These are phyloP conservation scores for Gynandropsis gynandra DNA, from an alignment of 345 rosid genomes.

Conservation along the genomic window DNA sequence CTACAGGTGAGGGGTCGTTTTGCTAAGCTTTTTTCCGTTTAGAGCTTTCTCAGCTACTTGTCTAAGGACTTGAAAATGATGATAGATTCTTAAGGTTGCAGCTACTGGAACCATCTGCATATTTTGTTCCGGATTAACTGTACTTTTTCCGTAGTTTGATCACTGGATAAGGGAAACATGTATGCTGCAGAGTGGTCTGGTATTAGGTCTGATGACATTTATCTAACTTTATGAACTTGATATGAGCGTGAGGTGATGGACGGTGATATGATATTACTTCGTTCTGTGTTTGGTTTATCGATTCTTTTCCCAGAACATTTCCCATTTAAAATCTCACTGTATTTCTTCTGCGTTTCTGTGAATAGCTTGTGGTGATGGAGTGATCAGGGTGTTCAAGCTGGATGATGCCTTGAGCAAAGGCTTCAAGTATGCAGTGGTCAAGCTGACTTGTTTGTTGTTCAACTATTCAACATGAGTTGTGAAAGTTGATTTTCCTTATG, in stretches of 20 bases:
- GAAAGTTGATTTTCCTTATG: neutral
- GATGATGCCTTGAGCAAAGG: conserved; percentile 94
- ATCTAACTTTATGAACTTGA: neutral
- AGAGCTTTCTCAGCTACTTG: neutral
- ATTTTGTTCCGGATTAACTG: no score
- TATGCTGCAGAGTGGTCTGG: no score
- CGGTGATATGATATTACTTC: neutral
- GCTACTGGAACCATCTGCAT: neutral
- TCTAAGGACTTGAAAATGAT: neutral
- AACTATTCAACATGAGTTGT: neutral
- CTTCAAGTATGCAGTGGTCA: conserved; percentile 56
- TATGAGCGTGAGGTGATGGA: neutral
- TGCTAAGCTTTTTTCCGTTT: no score
- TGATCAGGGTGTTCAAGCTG: conserved; percentile 75
- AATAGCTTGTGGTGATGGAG: conserved; percentile 90
- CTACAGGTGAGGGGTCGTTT: conserved; percentile 46
- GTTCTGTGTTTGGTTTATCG: neutral
- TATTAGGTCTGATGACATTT: neutral
- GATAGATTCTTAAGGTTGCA: neutral
- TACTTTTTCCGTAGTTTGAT: no score
- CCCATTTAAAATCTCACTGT: conserved; percentile 3
- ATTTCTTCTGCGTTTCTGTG: conserved; percentile 22
- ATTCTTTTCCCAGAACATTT: neutral
- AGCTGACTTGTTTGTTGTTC: neutral
- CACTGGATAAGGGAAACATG: no score